Percentiles rank a stretch among this genome's conserved stretches.
Evolutionary conservation across 441 rosid species (phyloP).

Genomic region (Dalechampia spathulata): DNA sequence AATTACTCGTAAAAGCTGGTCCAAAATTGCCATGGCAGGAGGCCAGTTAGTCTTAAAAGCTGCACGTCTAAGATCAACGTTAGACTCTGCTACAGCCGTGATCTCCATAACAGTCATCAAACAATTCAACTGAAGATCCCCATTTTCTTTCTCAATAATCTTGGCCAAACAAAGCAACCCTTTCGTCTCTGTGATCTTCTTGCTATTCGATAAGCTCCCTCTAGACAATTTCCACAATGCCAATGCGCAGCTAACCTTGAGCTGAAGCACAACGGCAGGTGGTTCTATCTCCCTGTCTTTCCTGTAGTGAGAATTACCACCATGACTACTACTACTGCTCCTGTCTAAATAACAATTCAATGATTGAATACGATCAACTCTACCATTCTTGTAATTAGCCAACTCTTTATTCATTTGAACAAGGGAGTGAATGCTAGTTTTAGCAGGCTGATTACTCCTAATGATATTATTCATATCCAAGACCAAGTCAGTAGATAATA

Average conservation of each 20-base stretch:
- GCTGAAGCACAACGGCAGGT: slow-evolving; percentile 27
- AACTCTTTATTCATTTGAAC: slow-evolving; percentile 43
- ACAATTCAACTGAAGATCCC: slow-evolving; percentile 42
- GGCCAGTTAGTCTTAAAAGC: slow-evolving; percentile 52
- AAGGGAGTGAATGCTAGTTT: slow-evolving; percentile 38
- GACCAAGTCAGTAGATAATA: slow-evolving; percentile 32
- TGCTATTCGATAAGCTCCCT: slow-evolving; percentile 27
- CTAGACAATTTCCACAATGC: slow-evolving; percentile 41
- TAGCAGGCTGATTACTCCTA: slow-evolving; percentile 12
- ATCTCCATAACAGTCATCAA: slow-evolving; percentile 47
- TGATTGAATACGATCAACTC: not conserved
- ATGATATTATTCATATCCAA: slow-evolving; percentile 17
- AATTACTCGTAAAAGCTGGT: slow-evolving; percentile 45
- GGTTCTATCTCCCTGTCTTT: slow-evolving; percentile 40
- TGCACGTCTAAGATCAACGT: slow-evolving; percentile 43
- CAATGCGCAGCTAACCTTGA: slow-evolving; percentile 37
- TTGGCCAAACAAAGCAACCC: slow-evolving; percentile 49
- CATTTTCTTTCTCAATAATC: slow-evolving; percentile 35
- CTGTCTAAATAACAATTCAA: slow-evolving; percentile 21
- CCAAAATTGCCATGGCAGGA: slow-evolving; percentile 49
- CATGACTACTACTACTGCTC: slow-evolving; percentile 23
- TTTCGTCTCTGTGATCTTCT: slow-evolving; percentile 47
- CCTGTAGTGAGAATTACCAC: slow-evolving; percentile 25
- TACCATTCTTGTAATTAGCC: slow-evolving; percentile 10
- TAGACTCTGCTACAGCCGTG: slow-evolving; percentile 36